phyloP scores from a whole-genome alignment of 306 rosid genomes.

The Canavalia ensiformis region DNA sequence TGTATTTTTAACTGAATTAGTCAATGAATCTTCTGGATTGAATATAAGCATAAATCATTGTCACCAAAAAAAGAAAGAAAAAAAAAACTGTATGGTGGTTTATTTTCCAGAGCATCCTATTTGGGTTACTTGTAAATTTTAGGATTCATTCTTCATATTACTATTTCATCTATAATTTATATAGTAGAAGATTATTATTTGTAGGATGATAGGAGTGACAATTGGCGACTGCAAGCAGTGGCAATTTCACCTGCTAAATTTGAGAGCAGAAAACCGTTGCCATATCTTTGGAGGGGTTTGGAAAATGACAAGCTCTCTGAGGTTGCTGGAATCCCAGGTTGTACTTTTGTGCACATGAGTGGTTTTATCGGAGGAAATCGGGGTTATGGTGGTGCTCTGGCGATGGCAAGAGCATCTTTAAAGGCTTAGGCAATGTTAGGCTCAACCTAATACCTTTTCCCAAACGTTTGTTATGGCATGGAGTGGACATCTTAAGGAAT shows the following conservation, averaged over 20 bases:
- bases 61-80: neutral
- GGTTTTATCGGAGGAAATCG: slow-evolving; percentile 73
- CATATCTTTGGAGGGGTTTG: slow-evolving; percentile 65
- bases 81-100: neutral
- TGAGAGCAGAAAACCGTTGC: slow-evolving; percentile 67
- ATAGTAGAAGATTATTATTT: neutral
- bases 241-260: slow-evolving; percentile 59
- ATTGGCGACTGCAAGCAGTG: slow-evolving; percentile 71
- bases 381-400: slow-evolving; percentile 62
- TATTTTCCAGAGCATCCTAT: neutral
- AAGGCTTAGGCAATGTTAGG: slow-evolving; percentile 47
- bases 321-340: slow-evolving; percentile 64
- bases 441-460: slow-evolving; percentile 26
- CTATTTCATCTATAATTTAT: slow-evolving; percentile 6
- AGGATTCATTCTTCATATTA: neutral
- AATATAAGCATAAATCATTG: slow-evolving; percentile 22
- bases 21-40: slow-evolving; percentile 9
- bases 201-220: slow-evolving; percentile 66
- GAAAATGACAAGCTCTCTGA: slow-evolving; percentile 65
- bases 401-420: slow-evolving; percentile 67
- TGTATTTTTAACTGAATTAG: slow-evolving; percentile 13
- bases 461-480: neutral
- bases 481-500: slow-evolving; percentile 14
- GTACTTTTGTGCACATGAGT: slow-evolving; percentile 68
- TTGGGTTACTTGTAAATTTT: neutral